Percentiles rank a stretch among this genome's conserved stretches.
Evolutionary conservation across 306 rosid genomes (phyloP).

Genomic region (Boehmeria nivea): DNA sequence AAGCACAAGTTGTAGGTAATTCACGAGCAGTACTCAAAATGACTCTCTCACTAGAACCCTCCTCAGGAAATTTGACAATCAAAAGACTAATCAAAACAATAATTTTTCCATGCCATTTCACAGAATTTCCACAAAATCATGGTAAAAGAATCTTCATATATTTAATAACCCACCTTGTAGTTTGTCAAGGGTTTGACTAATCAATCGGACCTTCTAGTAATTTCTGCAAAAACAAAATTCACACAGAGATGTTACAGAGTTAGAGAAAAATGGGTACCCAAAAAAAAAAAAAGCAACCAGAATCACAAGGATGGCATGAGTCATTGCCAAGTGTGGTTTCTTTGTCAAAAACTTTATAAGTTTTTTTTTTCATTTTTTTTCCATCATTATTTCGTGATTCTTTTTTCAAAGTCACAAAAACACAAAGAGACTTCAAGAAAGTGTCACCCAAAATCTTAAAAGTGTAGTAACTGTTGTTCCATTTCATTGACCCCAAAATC

Average conservation of each 20-base stretch:
- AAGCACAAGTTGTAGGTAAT: conserved; percentile 64
- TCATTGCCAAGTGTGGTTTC: conserved; percentile 35
- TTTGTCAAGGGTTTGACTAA: conserved; percentile 37
- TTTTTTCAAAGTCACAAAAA: conserved; percentile 22
- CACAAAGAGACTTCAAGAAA: conserved; percentile 29
- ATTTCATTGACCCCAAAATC: too few species aligned
- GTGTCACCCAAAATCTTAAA: conserved; percentile 9
- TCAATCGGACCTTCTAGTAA: conserved; percentile 36
- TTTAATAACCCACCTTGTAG: conserved; percentile 43
- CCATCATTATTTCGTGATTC: conserved; percentile 11
- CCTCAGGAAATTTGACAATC: too few species aligned
- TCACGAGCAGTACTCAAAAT: conserved; percentile 78
- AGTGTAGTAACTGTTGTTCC: too few species aligned
- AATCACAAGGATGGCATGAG: conserved; percentile 75
- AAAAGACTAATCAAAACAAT: too few species aligned
- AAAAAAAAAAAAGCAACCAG: conserved; percentile 29
- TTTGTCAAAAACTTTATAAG: conserved; percentile 18
- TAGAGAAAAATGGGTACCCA: too few species aligned
- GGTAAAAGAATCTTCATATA: conserved; percentile 16
- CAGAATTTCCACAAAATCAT: conserved; percentile 5
- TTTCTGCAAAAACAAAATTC: conserved; percentile 51
- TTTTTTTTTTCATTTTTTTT: conserved; percentile 4
- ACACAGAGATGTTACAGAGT: conserved; percentile 20
- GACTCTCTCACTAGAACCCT: conserved; percentile 40
- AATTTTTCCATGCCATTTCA: too few species aligned